Evolutionary conservation across 148 eudicot species (phyloP).

Genomic region (Hydrangea macrophylla): DNA sequence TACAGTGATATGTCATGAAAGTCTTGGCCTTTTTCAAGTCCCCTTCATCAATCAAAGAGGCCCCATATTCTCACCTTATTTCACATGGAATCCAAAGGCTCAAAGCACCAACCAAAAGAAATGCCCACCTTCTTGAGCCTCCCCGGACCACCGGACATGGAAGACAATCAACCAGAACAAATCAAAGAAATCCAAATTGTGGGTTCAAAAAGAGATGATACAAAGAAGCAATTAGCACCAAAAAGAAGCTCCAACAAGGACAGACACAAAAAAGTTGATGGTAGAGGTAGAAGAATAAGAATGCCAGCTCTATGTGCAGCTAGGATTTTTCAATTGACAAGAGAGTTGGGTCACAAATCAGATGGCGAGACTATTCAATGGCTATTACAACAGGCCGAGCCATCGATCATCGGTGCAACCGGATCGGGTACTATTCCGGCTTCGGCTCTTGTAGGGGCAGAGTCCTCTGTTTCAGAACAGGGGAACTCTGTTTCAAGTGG

Average conservation of each 20-base stretch:
- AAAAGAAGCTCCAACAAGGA: slow-evolving; percentile 59
- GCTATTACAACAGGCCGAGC: slow-evolving; percentile 55
- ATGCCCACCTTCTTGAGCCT: slow-evolving; percentile 27
- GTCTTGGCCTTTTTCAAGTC: slow-evolving; percentile 26
- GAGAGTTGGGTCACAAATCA: slow-evolving; percentile 45
- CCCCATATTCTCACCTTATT: slow-evolving; percentile 27
- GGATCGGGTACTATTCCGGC: slow-evolving; percentile 59
- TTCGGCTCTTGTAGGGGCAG: slow-evolving; percentile 33
- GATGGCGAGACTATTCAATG: slow-evolving; percentile 59
- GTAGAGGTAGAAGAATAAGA: slow-evolving; percentile 60
- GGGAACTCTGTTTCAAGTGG: slow-evolving; percentile 26
- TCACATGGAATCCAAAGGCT: slow-evolving; percentile 20
- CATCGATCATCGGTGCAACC: slow-evolving; percentile 46
- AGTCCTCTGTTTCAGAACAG: slow-evolving; percentile 29
- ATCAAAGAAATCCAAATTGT: slow-evolving; percentile 18
- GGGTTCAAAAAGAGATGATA: slow-evolving; percentile 13
- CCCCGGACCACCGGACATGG: slow-evolving; percentile 22
- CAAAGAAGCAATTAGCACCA: slow-evolving; percentile 30
- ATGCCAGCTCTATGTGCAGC: slow-evolving; percentile 65
- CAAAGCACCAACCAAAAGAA: slow-evolving; percentile 16
- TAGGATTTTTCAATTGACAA: slow-evolving; percentile 53
- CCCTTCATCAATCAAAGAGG: slow-evolving; percentile 30
- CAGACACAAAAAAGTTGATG: slow-evolving; percentile 63
- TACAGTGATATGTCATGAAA: slow-evolving; percentile 27
- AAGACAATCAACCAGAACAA: slow-evolving; percentile 16